Evolutionary conservation across 305 asterid species (phyloP).

Genomic region (Solanum chacoense): DNA sequence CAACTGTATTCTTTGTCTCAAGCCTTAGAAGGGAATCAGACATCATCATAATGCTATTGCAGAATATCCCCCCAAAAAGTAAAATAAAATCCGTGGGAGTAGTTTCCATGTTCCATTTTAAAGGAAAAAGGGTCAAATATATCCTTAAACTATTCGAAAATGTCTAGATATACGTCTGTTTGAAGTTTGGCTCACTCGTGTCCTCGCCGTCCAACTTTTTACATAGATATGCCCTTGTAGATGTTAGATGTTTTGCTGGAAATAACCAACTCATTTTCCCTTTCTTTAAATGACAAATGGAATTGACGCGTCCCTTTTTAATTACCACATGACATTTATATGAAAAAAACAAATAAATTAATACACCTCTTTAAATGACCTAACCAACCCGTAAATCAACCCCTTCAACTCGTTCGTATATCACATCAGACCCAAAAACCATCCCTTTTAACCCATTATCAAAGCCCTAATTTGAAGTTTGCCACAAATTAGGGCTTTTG

Average conservation of each 20-base stretch:
- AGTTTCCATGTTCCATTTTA: neutral
- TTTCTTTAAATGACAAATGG: too few species aligned
- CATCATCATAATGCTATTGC: neutral
- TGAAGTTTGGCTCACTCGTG: too few species aligned
- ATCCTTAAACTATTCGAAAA: too few species aligned
- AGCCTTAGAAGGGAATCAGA: neutral
- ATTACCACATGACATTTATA: neutral
- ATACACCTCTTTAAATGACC: neutral
- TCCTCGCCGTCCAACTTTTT: too few species aligned
- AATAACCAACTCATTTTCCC: neutral
- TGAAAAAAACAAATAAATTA: too few species aligned
- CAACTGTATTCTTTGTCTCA: neutral
- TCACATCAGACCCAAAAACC: too few species aligned
- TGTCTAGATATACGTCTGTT: too few species aligned
- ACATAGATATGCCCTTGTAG: neutral
- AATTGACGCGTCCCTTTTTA: neutral
- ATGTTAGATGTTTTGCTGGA: neutral
- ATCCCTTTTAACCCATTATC: too few species aligned
- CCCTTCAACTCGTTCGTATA: too few species aligned
- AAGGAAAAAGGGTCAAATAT: too few species aligned
- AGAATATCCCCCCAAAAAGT: neutral
- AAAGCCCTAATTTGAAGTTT: too few species aligned
- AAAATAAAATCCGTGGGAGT: neutral
- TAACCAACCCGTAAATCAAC: neutral
- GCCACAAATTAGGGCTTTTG: neutral